A percentile compares a stretch with the other conserved stretches of the same genome.
Evolutionary conservation across 352 stramenopile genomes (phyloP).

Genomic region (Globisporangium sylvaticum): DNA sequence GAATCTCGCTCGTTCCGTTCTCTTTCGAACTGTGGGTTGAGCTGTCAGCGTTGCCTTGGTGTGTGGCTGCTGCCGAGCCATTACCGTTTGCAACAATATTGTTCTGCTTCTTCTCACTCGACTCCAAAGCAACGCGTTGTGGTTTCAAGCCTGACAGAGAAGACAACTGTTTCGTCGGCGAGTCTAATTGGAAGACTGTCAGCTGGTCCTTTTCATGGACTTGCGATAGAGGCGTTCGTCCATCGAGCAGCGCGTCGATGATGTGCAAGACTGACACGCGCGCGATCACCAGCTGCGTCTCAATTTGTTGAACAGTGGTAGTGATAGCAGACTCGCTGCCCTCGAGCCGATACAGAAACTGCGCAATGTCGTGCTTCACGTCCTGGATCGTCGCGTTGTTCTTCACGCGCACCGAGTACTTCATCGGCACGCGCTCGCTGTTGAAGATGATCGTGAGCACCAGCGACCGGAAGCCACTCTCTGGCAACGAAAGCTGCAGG

Average conservation of each 20-base stretch:
- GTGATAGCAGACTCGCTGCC: slow-evolving; percentile 4
- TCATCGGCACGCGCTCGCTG: slow-evolving; percentile 63
- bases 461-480: slow-evolving; percentile 71
- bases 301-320: slow-evolving; percentile 17
- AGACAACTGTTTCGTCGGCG: neutral
- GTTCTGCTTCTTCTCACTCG: neutral
- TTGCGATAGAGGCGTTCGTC: slow-evolving; percentile 51
- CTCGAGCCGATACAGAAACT: slow-evolving; percentile 31
- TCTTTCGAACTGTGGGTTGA: slow-evolving; percentile 12
- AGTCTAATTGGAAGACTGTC: slow-evolving; percentile 66
- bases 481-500: slow-evolving; percentile 75
- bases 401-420: slow-evolving; percentile 66
- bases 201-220: slow-evolving; percentile 80
- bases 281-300: slow-evolving; percentile 45
- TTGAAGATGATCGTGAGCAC: slow-evolving; percentile 83
- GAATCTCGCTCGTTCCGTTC: neutral
- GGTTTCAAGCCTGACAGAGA: neutral
- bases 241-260: slow-evolving; percentile 63
- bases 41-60: neutral
- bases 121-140: neutral
- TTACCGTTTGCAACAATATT: neutral
- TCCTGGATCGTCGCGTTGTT: slow-evolving; percentile 60
- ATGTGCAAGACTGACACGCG: slow-evolving; percentile 55
- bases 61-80: neutral
- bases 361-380: slow-evolving; percentile 54